Base-by-base conservation (phyloP, 352 stramenopile genomes). In the Phytophthora sp. region DNA sequence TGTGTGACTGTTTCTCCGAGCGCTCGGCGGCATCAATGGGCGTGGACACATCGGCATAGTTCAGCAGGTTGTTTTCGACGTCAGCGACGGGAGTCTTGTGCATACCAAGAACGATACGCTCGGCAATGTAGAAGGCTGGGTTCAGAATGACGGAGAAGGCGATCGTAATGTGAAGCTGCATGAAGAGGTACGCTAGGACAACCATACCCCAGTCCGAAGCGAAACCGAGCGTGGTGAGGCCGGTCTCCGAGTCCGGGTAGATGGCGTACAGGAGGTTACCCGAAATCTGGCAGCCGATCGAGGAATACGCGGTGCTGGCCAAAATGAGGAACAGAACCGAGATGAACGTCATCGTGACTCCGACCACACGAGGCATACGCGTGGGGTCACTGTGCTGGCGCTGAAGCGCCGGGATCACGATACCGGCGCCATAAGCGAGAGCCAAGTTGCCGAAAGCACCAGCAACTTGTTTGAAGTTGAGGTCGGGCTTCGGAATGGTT, bases 161-260 rank as follows among this genome's bases (percentile, higher is more conserved):
- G 52, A 85, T 82, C 24, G 74, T 80, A 37, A 85, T 81, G 53
- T 85, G 76, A 10, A 85, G 58, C 64, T 85, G 76, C 76, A 85
- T 85, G 67, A 80, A 82, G 27, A 77, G 48, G 52, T 79, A 87
- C 42, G 69, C 77, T 15, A 82, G 59, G n/a, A 82, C 74, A 39
- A 83, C 71, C 2, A 50, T 43, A 27, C 74, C 77, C 31, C 77
- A 63, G 59, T 75, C 66, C 5, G 77, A 62, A 2, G 41, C 18
- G 17, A 87, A 79, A 26, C 73, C 70, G 11, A 86, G 66, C 18
- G 62, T 62, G 2, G 69, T 77, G 17, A 72, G 34, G 15, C 62
- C 71, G 2, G 51, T 72, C 28, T 28, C 20, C 5, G 21, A 6
- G 35, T 76, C 43, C 6, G 72, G 70, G 66, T 75, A 84, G 60